Evolutionary conservation across 2,329 filamentous ascomycete genomes (phyloP), one percentile per base, ranked within the genome.

Genomic region (Pseudocercospora fuligena): DNA sequence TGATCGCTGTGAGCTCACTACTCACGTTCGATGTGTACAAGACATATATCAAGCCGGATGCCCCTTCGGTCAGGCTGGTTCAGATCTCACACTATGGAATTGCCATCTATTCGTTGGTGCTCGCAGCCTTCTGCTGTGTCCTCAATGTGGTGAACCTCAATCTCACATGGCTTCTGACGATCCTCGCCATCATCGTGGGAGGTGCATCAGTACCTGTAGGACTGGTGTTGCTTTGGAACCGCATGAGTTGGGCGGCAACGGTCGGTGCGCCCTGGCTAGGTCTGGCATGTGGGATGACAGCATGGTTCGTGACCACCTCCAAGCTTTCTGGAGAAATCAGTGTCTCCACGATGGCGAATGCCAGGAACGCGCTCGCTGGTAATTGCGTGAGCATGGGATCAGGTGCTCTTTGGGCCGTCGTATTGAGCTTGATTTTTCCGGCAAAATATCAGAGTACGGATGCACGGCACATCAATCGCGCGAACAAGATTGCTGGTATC

Each of bases 191-290:
- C 14, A 73, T 82, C 0, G 81, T 83, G 7, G 79, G 80, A 5
- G 79, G 78, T 6, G 81, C 79, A 1, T 78, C 82, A 6, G 80
- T 83, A 58, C 83, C 83, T 0, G 73, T 83, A 3, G 79, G 80
- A 1, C 71, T 84, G 4, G 80, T 82, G 0, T 72, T 85, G 0
- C 74, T 80, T 27, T 84, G 82, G 82, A 79, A 78, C 1, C 73
- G 81, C 0, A 83, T 85, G 72, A 83, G 82, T 0, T 78, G 78
- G 14, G 67, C 80, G 1, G 83, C 82, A 0, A 81, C 83, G 0
- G 79, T 84, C 1, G 72, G 82, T 5, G 81, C 82, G 0, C 82
- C 83, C 0, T 79, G 83, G 5, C 72, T 84, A 1, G 83, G 82
- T 4, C 80, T 83, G 62, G 64, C 77, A 19, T 80, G 78, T 0